Percentiles rank a stretch among this genome's conserved stretches.
phyloP scores from a whole-genome alignment of 1,284 basidiomycete species.

The Inonotus hispidus region DNA sequence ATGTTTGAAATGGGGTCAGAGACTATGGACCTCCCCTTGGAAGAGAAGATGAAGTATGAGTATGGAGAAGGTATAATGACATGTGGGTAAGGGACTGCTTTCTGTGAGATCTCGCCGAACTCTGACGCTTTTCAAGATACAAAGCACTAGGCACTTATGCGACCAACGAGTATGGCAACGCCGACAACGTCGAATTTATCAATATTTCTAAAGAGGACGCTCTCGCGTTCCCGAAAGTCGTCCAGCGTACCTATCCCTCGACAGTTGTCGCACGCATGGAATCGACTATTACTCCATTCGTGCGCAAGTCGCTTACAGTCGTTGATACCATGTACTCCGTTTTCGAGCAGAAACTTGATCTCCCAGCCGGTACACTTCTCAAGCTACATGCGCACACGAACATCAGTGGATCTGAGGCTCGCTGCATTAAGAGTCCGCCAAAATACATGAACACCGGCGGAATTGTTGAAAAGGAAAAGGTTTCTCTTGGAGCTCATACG shows the following conservation, averaged over 20 bases:
- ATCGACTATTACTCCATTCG: conserved; percentile 46
- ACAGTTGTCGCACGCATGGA: conserved; percentile 48
- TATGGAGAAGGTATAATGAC: conserved; percentile 59
- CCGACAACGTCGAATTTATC: conserved; percentile 59
- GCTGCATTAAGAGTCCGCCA: conserved; percentile 42
- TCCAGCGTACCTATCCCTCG: conserved; percentile 51
- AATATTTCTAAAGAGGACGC: conserved; percentile 66
- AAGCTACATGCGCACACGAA: conserved; percentile 42
- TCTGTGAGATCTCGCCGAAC: neutral
- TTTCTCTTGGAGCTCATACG: conserved; percentile 46
- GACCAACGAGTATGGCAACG: conserved; percentile 49
- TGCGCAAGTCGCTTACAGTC: conserved; percentile 50
- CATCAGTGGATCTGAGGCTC: conserved; percentile 53
- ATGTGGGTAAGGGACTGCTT: conserved; percentile 43
- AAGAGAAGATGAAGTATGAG: conserved; percentile 60
- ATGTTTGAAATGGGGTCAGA: conserved; percentile 60
- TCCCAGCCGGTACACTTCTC: conserved; percentile 46
- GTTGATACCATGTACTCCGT: conserved; percentile 49
- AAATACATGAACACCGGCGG: conserved; percentile 26
- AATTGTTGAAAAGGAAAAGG: conserved; percentile 20
- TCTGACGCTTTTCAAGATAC: conserved; percentile 38
- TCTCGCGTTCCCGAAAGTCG: conserved; percentile 46
- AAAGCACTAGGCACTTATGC: conserved; percentile 59
- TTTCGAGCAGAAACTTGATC: conserved; percentile 51
- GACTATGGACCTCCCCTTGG: conserved; percentile 50